Evolutionary conservation across 345 rosid species (phyloP), one percentile per base, ranked within the genome.

Genomic region (Eucalyptus urophylla): DNA sequence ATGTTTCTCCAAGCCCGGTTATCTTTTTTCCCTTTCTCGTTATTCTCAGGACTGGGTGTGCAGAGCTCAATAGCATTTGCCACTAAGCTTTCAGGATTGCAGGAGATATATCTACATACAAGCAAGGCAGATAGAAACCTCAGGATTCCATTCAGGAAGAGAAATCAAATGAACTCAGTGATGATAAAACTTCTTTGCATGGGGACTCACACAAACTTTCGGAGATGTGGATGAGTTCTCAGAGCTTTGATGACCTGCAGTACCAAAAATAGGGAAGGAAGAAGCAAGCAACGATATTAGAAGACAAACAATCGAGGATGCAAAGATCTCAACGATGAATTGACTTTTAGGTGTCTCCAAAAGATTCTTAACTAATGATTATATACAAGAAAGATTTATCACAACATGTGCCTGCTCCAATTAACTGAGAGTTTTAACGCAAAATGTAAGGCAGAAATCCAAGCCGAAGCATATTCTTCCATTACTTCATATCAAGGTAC

Each of bases 1-100:
- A 96, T 91, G 88, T 93, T 95, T 94, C 97, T 95, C 94, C 95
- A 92, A 33, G 91, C 93, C 91, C 94, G 89, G 89, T 90, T 96
- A 88, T 93, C 94, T 88, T 94, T 93, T 81, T 94, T 95, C 89
- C 95, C 99, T 91, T 95, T 95, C 92, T 96, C 97, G 8, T 88
- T 87, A 87, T 92, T 94, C 17, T 93, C 94, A 7, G 94, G 95
- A 86, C 97, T 96, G 33, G 97, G 98, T 6, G 98, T 95, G 94
- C 99, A 98, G 14, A 97, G 95, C 94, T 98, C 99, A 65, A 98
- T 97, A 5, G 99, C 96, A 90, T 98, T 98, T 80, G 99, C 98
- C 51, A 95, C 94, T 86, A 98, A 92, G 89, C 96, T 97, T 91
- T 98, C 99, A 7, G 98, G 99, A 93, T 98, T 98, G 93, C 99